These are phyloP conservation scores for Talaromyces rugulosus DNA, from an alignment of 2,329 filamentous ascomycete genomes.

Conservation along the genomic window DNA sequence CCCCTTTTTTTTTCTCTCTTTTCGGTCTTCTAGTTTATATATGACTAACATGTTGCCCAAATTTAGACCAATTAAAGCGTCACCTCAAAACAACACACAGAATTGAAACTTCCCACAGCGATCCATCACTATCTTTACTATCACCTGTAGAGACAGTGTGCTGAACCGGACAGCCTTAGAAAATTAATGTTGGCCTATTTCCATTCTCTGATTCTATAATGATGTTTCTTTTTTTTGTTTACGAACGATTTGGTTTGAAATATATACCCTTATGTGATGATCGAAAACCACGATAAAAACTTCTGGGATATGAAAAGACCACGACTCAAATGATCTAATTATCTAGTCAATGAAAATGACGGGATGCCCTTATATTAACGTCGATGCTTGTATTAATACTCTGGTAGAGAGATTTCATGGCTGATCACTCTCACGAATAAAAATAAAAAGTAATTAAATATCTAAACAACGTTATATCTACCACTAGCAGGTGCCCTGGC, in stretches of 20 bases:
- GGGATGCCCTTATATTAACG: neutral
- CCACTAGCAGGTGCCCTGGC: constrained; percentile 72
- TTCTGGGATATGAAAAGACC: neutral
- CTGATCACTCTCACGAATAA: neutral
- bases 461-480: constrained; percentile 77
- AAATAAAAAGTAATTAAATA: neutral
- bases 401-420: neutral
- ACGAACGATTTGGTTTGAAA: neutral
- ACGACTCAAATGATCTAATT: neutral
- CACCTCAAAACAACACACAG: constrained; percentile 16
- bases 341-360: neutral
- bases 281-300: neutral
- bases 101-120: constrained; percentile 3
- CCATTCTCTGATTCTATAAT: neutral
- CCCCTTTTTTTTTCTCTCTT: neutral
- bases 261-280: neutral
- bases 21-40: neutral
- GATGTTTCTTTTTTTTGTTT: neutral
- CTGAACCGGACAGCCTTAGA: neutral
- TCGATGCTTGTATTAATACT: neutral
- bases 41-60: neutral
- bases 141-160: neutral
- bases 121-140: neutral
- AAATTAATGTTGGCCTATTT: neutral
- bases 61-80: constrained; percentile 14